Evolutionary conservation across 768 basidiomycete genomes (phyloP).

Genomic region (Kwoniella dejecticola): DNA sequence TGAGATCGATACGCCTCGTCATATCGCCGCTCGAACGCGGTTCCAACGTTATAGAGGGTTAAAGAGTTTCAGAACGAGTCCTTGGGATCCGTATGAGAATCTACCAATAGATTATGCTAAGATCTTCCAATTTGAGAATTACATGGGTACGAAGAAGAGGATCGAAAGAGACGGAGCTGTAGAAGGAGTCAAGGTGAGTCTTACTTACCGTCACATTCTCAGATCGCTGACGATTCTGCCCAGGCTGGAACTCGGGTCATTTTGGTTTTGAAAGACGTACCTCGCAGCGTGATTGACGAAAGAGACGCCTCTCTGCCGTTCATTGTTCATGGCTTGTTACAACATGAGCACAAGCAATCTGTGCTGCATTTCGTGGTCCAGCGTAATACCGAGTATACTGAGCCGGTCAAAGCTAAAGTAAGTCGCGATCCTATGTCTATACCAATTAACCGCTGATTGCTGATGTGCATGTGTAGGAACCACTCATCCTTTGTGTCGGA

Average conservation of each 20-base stretch:
- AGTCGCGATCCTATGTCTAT: too few species aligned
- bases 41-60: conserved; percentile 92
- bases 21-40: conserved; percentile 73
- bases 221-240: background rate
- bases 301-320: conserved; percentile 60
- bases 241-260: conserved; percentile 83
- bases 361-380: conserved; percentile 90
- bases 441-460: background rate
- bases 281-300: conserved; percentile 61
- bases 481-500: conserved; percentile 83
- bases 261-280: conserved; percentile 73
- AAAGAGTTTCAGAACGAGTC: conserved; percentile 88
- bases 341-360: conserved; percentile 95
- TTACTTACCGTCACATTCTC: background rate
- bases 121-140: conserved; percentile 97
- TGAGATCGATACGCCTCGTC: conserved; percentile 90
- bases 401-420: conserved; percentile 88
- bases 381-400: conserved; percentile 90
- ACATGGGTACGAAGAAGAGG: conserved; percentile 73
- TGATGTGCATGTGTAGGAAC: conserved; percentile 66
- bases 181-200: conserved; percentile 70
- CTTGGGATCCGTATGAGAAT: conserved; percentile 97
- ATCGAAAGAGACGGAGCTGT: conserved; percentile 61
- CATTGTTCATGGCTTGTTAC: conserved; percentile 75
- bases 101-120: conserved; percentile 89